Conservation (phyloP, 2,329 filamentous ascomycete species). For the Diplodia seriata region DNA sequence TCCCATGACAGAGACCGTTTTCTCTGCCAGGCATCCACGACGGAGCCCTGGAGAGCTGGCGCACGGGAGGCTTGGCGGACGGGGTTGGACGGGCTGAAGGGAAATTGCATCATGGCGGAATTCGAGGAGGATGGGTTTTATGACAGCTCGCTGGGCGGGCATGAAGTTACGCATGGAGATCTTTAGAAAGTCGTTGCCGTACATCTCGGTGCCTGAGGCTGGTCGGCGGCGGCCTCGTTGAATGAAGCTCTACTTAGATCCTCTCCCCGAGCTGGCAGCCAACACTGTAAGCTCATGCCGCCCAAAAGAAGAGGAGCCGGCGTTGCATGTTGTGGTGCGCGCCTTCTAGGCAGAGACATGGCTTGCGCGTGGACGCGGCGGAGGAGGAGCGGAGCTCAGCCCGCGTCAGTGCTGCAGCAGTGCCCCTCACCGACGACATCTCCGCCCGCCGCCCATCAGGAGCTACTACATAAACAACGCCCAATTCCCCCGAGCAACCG, state of each 20-base stretch:
- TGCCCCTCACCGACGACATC: constrained; percentile 29
- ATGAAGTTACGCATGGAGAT: constrained; percentile 5
- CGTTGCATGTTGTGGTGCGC: background rate
- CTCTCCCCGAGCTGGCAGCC: background rate
- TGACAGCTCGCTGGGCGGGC: constrained; percentile 13
- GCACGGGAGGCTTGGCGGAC: background rate
- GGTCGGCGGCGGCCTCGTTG: constrained; percentile 7
- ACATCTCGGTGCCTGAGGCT: background rate
- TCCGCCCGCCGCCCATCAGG: constrained; percentile 27
- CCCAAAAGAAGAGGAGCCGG: background rate
- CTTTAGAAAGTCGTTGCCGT: constrained; percentile 23
- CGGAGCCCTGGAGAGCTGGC: background rate
- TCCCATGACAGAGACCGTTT: background rate
- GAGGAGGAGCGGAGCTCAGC: constrained; percentile 12
- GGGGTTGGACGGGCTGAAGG: background rate
- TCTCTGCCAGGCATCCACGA: background rate
- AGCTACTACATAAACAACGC: constrained; percentile 30
- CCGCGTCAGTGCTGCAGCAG: background rate
- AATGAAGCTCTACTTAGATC: background rate
- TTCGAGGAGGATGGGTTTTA: background rate
- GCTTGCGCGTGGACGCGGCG: constrained; percentile 1
- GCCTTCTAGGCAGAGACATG: background rate
- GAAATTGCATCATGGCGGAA: constrained; percentile 1
- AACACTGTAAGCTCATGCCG: background rate
- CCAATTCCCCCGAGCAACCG: constrained; percentile 1